Evolutionary conservation across 2,329 filamentous ascomycete genomes (phyloP), one percentile per base, ranked within the genome.

Genomic region (Ophiostoma ulmi): DNA sequence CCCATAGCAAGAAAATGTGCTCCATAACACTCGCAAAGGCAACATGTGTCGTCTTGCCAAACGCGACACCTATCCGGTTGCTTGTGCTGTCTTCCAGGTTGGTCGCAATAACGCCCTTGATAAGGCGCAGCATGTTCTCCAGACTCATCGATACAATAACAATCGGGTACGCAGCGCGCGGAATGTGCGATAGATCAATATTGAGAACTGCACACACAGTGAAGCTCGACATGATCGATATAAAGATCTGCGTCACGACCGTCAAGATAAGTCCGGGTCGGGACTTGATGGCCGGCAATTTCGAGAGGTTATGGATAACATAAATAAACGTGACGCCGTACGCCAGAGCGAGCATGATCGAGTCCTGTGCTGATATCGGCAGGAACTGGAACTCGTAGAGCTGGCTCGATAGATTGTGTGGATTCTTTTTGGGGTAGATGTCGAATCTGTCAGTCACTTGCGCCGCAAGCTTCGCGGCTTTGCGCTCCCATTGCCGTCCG

Each of bases 351-450:
- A 94, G 82, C 55, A 89, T 81, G 35, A 88, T 75, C 68, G 88
- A 86, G 77, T 94, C 91, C 71, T 85, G 82, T 20, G 84, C 78
- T 17, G 90, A 92, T 75, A 94, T 87, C 8, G 91, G 91, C 39
- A 87, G 88, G 76, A 93, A 93, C 72, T 90, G 90, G 76, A 94
- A 94, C 78, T 94, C 90, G 77, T 92, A 93, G 1, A 93, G 82
- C 70, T 88, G 87, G 74, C 85, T 90, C 36, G 80, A 79, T 35
- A 80, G 80, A 44, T 85, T 82, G 26, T 79, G 80, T 10, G 87
- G 88, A 36, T 38, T 13, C 73, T 88, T 83, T 0, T 81, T 76
- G 1, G 90, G 88, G 75, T 91, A 91, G 1, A 92, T 81, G 22
- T 85, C 84, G 88, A 90, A 93, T 72, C n/a, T 83, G 44, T 84